Conservation (phyloP, 2,329 filamentous ascomycete species). For the Ceratocystis lukuohia region DNA sequence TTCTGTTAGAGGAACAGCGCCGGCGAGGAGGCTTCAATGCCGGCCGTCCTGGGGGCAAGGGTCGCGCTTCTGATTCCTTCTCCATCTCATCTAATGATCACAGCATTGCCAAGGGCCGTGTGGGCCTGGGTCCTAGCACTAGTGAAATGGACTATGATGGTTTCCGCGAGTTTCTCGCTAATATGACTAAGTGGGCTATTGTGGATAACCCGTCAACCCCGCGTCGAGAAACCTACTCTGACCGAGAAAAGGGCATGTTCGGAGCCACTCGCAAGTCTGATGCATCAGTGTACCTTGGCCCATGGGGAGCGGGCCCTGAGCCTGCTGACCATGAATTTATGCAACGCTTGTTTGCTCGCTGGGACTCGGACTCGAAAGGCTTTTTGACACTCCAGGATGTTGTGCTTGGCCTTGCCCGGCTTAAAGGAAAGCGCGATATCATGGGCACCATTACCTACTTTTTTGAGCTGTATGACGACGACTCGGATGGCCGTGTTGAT, state of each 20-base stretch:
- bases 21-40: slow-evolving; percentile 35
- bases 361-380: slow-evolving; percentile 69
- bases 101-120: slow-evolving; percentile 64
- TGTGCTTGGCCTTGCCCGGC: slow-evolving; percentile 74
- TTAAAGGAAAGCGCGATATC: slow-evolving; percentile 89
- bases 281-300: slow-evolving; percentile 30
- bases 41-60: slow-evolving; percentile 24
- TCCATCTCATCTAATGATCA: slow-evolving; percentile 18
- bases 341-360: slow-evolving; percentile 70
- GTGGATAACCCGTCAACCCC: slow-evolving; percentile 64
- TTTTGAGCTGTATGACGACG: slow-evolving; percentile 93
- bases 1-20: slow-evolving; percentile 63
- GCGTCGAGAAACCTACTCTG: slow-evolving; percentile 33
- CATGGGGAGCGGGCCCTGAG: slow-evolving; percentile 44
- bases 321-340: slow-evolving; percentile 94
- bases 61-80: slow-evolving; percentile 27
- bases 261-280: slow-evolving; percentile 38
- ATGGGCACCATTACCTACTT: slow-evolving; percentile 98
- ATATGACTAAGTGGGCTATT: slow-evolving; percentile 83
- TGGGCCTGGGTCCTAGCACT: slow-evolving; percentile 77
- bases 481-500: slow-evolving; percentile 80
- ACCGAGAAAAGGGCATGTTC: slow-evolving; percentile 46
- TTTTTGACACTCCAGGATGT: slow-evolving; percentile 80
- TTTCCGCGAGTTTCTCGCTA: slow-evolving; percentile 85
- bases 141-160: slow-evolving; percentile 95